Conservation (phyloP, 352 stramenopile genomes). For the Thraustochytrium sp. region DNA sequence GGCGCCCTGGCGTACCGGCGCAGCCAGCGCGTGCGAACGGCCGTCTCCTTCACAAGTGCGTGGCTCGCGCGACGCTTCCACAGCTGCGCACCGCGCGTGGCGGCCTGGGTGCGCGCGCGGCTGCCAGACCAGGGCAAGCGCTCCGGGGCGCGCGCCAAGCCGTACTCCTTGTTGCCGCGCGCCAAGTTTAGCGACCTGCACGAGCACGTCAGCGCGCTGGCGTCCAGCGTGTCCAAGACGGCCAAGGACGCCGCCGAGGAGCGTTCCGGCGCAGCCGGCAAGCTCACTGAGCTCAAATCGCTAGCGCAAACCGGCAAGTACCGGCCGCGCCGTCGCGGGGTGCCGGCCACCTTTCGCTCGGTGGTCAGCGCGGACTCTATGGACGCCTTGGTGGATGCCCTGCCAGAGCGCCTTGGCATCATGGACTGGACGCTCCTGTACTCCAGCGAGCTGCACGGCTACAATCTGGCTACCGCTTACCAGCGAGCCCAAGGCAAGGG, state of each 20-base stretch:
- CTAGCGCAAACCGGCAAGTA: not conserved
- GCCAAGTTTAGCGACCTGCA: conserved; percentile 17
- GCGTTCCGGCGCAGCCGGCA: not conserved
- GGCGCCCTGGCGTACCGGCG: no score
- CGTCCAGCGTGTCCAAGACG: not conserved
- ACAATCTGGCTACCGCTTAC: conserved; percentile 15
- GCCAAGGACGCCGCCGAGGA: not conserved
- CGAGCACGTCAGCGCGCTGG: not conserved
- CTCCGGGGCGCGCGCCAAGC: no score
- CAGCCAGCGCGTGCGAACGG: no score
- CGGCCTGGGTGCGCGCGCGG: no score
- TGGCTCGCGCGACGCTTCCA: no score
- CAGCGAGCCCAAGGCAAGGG: not conserved
- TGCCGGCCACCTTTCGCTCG: not conserved
- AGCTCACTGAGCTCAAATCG: not conserved
- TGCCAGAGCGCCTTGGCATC: not conserved
- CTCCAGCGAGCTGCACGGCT: conserved; percentile 27
- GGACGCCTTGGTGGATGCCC: not conserved
- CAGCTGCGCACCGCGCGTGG: no score
- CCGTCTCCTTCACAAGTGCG: no score
- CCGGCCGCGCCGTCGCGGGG: not conserved
- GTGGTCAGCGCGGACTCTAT: not conserved
- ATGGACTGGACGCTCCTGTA: conserved; percentile 12
- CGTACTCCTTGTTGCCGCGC: no score
- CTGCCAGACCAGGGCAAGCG: no score